A percentile compares a stretch with the other conserved stretches of the same genome.
phyloP scores from a whole-genome alignment of 257 asterid species.

The Solanum corneliomulleri region DNA sequence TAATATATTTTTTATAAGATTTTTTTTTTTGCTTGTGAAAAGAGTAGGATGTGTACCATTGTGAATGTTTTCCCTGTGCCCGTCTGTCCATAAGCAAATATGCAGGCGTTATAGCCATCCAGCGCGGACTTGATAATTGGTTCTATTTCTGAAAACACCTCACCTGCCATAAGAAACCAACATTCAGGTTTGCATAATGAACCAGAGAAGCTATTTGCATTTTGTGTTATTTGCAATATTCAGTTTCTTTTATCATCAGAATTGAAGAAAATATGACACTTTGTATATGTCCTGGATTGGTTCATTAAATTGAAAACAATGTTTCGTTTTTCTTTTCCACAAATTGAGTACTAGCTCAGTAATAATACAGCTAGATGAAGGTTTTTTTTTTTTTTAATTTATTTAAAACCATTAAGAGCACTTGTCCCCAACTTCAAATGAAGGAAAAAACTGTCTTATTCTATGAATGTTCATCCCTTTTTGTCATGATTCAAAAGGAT shows the following conservation, averaged over 20 bases:
- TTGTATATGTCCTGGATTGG: not conserved
- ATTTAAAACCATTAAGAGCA: not conserved
- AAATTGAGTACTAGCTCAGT: not conserved
- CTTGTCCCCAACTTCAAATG: not conserved
- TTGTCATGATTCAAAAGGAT: not conserved
- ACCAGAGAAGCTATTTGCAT: not conserved
- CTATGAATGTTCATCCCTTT: not conserved
- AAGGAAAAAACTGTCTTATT: not conserved
- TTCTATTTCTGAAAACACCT: constrained; percentile 7
- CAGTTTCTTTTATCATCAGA: not conserved
- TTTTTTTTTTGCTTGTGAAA: not conserved
- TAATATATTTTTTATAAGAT: not conserved
- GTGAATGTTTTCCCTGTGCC: constrained; percentile 10
- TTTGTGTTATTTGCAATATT: not conserved
- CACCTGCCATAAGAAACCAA: not conserved
- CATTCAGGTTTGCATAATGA: not conserved
- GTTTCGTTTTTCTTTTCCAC: not conserved
- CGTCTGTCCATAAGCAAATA: constrained; percentile 7
- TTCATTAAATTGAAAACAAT: not conserved
- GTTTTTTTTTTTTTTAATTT: too few species aligned
- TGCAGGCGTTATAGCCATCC: constrained; percentile 5
- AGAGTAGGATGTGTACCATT: not conserved
- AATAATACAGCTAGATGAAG: not conserved
- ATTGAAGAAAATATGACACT: not conserved
- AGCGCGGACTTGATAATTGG: constrained; percentile 4